Percentiles rank a stretch among this genome's conserved stretches.
phyloP scores from a whole-genome alignment of 345 rosid species.

The Camelina neglecta region DNA sequence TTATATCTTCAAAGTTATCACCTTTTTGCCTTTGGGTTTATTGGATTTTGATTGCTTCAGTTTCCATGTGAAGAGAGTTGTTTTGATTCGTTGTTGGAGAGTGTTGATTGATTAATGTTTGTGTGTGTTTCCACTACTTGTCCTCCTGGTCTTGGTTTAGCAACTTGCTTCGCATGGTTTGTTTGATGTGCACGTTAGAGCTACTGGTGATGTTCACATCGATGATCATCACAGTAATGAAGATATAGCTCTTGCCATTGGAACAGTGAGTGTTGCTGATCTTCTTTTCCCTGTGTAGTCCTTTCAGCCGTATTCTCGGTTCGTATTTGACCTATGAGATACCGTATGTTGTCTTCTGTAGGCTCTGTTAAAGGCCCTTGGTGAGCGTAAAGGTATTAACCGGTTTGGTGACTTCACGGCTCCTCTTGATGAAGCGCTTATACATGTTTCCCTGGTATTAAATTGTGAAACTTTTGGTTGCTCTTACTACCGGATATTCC shows the following conservation, averaged over 20 bases:
- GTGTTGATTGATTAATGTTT: neutral
- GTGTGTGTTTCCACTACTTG: neutral
- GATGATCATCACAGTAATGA: conserved; percentile 95
- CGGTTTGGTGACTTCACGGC: conserved; percentile 88
- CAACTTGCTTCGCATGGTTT: conserved; percentile 98
- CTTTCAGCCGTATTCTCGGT: neutral
- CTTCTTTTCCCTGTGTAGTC: neutral
- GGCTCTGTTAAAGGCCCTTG: conserved; percentile 86
- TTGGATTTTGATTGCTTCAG: neutral
- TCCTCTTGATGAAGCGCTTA: conserved; percentile 86
- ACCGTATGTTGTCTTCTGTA: conserved; percentile 27
- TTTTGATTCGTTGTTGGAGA: neutral
- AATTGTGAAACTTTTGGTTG: neutral
- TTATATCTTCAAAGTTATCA: neutral
- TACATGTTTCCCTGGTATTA: conserved; percentile 79
- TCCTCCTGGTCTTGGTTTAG: conserved; percentile 43
- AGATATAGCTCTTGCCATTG: conserved; percentile 93
- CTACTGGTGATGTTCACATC: conserved; percentile 88
- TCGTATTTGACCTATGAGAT: neutral
- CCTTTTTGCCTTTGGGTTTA: neutral
- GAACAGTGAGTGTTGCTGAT: conserved; percentile 58
- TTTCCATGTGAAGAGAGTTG: neutral
- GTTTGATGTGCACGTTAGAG: conserved; percentile 87
- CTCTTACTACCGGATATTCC: too few relatives aligned
- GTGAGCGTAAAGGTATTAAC: conserved; percentile 82